phyloP scores from a whole-genome alignment of 2,329 filamentous ascomycete species.

The Metarhizium album region DNA sequence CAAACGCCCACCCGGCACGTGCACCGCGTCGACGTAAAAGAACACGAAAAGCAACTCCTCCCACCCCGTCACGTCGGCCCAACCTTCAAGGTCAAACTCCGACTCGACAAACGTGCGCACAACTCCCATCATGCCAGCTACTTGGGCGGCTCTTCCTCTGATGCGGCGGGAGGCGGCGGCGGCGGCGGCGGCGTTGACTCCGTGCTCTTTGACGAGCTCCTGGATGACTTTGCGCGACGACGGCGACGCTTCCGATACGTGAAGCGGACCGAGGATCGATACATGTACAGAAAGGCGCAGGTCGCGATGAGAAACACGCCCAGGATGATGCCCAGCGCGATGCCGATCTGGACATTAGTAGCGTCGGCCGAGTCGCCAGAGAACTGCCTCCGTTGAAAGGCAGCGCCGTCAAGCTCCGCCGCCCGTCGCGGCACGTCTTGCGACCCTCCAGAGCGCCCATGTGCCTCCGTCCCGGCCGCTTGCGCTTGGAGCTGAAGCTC shows the following conservation, averaged over 20 bases:
- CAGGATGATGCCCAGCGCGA: constrained; percentile 31
- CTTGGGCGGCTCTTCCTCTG: background rate
- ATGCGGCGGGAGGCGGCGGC: constrained; percentile 7
- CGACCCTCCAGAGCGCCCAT: background rate
- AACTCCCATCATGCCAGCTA: background rate
- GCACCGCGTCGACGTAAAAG: background rate
- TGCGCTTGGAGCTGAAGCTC: background rate
- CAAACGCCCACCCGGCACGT: background rate
- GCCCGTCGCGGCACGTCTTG: background rate
- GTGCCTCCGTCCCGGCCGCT: background rate
- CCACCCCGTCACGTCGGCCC: background rate
- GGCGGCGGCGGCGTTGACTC: constrained; percentile 8
- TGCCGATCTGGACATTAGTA: constrained; percentile 31
- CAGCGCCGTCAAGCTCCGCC: background rate
- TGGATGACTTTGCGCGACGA: constrained; percentile 18
- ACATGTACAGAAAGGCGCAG: constrained; percentile 28
- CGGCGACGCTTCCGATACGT: constrained; percentile 16
- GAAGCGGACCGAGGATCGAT: constrained; percentile 27
- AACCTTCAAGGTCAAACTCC: background rate
- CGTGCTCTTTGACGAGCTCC: constrained; percentile 18
- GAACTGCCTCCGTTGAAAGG: constrained; percentile 15
- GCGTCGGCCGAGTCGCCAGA: constrained; percentile 18
- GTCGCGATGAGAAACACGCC: constrained; percentile 27
- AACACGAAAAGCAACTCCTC: background rate
- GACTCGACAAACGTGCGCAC: background rate